phyloP scores from a whole-genome alignment of 2,329 filamentous ascomycete species.

The Trichoderma aggressivum region DNA sequence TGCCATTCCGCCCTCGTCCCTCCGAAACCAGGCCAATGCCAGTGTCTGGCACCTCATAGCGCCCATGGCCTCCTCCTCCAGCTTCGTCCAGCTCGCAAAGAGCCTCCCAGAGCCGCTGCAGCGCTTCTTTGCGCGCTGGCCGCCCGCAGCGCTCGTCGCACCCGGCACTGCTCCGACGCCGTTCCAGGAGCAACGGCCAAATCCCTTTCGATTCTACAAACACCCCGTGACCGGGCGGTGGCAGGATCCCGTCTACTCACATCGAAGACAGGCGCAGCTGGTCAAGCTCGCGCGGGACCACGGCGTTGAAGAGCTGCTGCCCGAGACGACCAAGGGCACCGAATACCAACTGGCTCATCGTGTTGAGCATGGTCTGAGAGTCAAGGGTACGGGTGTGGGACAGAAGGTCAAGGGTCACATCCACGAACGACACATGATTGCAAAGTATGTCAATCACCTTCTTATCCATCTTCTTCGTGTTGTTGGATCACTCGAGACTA shows the following conservation, averaged over 20 bases:
- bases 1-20: background rate
- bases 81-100: conserved; percentile 60
- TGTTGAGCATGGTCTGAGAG: conserved; percentile 74
- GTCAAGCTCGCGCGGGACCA: conserved; percentile 78
- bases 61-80: conserved; percentile 35
- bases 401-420: conserved; percentile 93
- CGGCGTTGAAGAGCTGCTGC: conserved; percentile 77
- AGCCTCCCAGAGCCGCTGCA: conserved; percentile 73
- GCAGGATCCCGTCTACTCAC: conserved; percentile 78
- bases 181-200: conserved; percentile 58
- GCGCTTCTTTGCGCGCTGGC: conserved; percentile 87
- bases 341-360: conserved; percentile 67
- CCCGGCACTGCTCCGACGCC: conserved; percentile 42
- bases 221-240: conserved; percentile 76
- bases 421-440: conserved; percentile 83
- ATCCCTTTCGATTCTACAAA: conserved; percentile 79
- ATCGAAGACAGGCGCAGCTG: conserved; percentile 85
- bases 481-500: conserved; percentile 7
- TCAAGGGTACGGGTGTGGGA: conserved; percentile 90
- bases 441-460: conserved; percentile 51
- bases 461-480: background rate
- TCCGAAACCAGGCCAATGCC: conserved; percentile 7
- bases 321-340: conserved; percentile 71
- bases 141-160: conserved; percentile 62
- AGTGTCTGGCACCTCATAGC: conserved; percentile 2